These are phyloP conservation scores for Pelargonium citronellum DNA, from an alignment of 441 rosid species.

Conservation along the genomic window DNA sequence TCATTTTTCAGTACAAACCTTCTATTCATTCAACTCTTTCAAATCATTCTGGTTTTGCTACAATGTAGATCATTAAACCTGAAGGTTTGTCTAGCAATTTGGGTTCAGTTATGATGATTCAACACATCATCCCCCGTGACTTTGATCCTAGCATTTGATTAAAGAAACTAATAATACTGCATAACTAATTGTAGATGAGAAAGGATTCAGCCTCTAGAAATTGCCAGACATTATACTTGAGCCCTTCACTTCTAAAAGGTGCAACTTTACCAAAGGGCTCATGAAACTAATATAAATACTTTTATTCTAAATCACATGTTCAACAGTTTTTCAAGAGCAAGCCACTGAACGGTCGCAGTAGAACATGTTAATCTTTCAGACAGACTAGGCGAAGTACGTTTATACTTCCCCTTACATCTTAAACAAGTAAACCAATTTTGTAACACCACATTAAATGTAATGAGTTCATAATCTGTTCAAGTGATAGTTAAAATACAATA, in stretches of 20 bases:
- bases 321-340: conserved; percentile 1
- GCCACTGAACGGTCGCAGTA: not conserved
- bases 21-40: not conserved
- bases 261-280: not conserved
- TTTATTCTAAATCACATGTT: not conserved
- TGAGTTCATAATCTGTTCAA: too few species aligned
- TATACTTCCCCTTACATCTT: not conserved
- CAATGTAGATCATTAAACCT: not conserved
- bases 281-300: not conserved
- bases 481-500: not conserved
- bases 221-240: not conserved
- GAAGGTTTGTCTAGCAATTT: not conserved
- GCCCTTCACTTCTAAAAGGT: not conserved
- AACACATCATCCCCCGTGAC: not conserved
- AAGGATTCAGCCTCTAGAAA: not conserved
- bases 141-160: not conserved
- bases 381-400: not conserved
- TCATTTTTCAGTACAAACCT: not conserved
- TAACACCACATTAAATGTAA: not conserved
- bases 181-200: not conserved
- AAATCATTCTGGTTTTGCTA: not conserved
- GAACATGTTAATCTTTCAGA: not conserved
- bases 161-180: not conserved
- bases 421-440: not conserved
- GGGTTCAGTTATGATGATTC: not conserved